A percentile compares a stretch with the other conserved stretches of the same genome.
phyloP scores from a whole-genome alignment of 192 early-diverging fungal genomes.

The Coemansia sp. region DNA sequence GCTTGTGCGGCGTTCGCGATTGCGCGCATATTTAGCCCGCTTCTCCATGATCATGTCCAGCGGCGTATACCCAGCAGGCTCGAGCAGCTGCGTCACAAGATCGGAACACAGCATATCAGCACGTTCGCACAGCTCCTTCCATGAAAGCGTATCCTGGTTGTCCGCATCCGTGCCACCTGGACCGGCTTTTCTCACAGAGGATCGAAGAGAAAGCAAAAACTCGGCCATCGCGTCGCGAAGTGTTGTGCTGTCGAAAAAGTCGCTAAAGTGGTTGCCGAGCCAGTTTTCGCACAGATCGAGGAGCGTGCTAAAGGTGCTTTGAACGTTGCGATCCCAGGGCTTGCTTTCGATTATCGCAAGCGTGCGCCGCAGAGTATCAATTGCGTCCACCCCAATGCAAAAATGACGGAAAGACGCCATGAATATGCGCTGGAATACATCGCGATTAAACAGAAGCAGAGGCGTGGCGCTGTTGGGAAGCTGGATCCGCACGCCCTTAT shows the following conservation, averaged over 20 bases:
- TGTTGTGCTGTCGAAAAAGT: constrained; percentile 63
- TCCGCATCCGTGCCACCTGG: neutral
- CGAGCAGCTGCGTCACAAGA: constrained; percentile 32
- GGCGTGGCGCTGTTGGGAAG: constrained; percentile 28
- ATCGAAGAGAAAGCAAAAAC: constrained; percentile 29
- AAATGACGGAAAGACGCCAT: constrained; percentile 69
- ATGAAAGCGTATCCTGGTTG: constrained; percentile 8
- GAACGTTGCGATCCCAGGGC: constrained; percentile 35
- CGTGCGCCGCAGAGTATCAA: constrained; percentile 36
- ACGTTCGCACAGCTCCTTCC: constrained; percentile 18
- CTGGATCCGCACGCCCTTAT: constrained; percentile 48
- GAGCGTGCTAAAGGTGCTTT: constrained; percentile 28
- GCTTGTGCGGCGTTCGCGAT: constrained; percentile 37
- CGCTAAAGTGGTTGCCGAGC: constrained; percentile 59
- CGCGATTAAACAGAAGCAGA: constrained; percentile 48
- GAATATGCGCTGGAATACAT: constrained; percentile 57
- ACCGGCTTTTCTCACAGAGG: constrained; percentile 10
- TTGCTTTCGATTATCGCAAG: constrained; percentile 12
- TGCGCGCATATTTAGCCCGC: constrained; percentile 27
- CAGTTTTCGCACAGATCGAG: constrained; percentile 65
- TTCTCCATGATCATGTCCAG: constrained; percentile 41
- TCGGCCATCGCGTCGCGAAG: constrained; percentile 54
- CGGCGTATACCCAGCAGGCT: constrained; percentile 29
- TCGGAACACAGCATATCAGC: constrained; percentile 25
- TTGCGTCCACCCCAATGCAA: constrained; percentile 52